These are phyloP conservation scores for Tetracentron sinense DNA, from an alignment of 164 flowering plant species.

Conservation along the genomic window DNA sequence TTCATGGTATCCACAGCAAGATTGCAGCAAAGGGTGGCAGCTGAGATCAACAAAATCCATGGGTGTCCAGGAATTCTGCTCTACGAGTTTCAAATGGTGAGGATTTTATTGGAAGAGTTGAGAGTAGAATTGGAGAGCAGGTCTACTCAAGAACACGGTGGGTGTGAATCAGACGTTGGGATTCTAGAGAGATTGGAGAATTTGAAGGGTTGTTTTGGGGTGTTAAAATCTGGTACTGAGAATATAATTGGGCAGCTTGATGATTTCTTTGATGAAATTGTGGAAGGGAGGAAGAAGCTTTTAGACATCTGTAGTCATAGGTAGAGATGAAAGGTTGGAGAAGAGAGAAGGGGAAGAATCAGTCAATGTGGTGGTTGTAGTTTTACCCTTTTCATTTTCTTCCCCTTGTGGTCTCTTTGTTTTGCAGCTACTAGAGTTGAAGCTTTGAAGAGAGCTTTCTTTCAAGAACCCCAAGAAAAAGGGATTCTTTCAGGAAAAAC, in stretches of 20 bases:
- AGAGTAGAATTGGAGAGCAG: conserved; percentile 61
- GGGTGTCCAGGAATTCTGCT: conserved; percentile 56
- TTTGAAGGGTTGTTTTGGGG: conserved; percentile 58
- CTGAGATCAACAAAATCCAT: conserved; percentile 48
- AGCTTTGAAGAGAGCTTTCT: conserved; percentile 17
- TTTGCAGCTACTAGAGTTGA: conserved; percentile 22
- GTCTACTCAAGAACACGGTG: conserved; percentile 22
- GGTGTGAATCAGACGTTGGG: conserved; percentile 42
- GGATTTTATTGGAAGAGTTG: conserved; percentile 65
- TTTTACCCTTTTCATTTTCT: neutral
- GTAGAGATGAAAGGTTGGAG: conserved; percentile 21
- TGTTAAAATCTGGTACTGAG: conserved; percentile 67
- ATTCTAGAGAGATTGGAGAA: conserved; percentile 62
- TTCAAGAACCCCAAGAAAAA: neutral
- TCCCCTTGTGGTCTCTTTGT: conserved; percentile 13
- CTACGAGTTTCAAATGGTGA: conserved; percentile 60
- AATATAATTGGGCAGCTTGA: conserved; percentile 72
- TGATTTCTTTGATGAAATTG: conserved; percentile 97
- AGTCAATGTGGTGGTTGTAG: conserved; percentile 19
- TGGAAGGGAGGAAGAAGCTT: conserved; percentile 90
- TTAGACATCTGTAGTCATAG: conserved; percentile 86
- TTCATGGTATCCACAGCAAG: conserved; percentile 67
- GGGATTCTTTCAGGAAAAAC: neutral
- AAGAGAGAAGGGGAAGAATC: conserved; percentile 1
- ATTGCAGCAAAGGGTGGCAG: conserved; percentile 67